Conservation (phyloP, 2,329 filamentous ascomycete genomes). For the Lomentospora prolificans region DNA sequence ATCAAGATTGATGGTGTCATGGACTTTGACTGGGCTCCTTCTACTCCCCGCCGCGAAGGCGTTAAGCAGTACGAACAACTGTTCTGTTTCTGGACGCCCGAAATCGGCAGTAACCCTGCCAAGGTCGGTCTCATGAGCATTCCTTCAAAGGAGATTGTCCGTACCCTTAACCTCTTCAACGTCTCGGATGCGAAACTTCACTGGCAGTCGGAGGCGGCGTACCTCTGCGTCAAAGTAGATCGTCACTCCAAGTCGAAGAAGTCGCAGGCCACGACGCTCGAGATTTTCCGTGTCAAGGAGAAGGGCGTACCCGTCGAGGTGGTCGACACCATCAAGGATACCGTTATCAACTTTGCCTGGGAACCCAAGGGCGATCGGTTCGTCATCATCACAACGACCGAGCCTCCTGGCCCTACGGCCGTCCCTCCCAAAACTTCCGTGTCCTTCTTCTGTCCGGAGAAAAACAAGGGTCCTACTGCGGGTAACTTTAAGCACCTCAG, state of each 20-base stretch:
- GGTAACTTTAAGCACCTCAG: slow-evolving; percentile 96
- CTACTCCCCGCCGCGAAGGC: slow-evolving; percentile 69
- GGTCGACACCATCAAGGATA: slow-evolving; percentile 95
- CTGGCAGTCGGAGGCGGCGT: slow-evolving; percentile 92
- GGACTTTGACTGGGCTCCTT: slow-evolving; percentile 97
- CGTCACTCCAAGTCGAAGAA: slow-evolving; percentile 99
- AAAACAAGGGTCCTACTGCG: slow-evolving; percentile 67
- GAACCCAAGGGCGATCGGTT: slow-evolving; percentile 97
- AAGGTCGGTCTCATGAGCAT: slow-evolving; percentile 96
- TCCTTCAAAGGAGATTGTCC: slow-evolving; percentile 86
- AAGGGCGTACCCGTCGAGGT: slow-evolving; percentile 98
- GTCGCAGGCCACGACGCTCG: slow-evolving; percentile 89
- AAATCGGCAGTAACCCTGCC: slow-evolving; percentile 94
- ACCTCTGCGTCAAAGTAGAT: slow-evolving; percentile 97
- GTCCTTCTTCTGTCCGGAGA: slow-evolving; percentile 94
- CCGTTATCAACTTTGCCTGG: slow-evolving; percentile 99
- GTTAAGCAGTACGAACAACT: slow-evolving; percentile 91
- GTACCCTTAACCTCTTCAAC: slow-evolving; percentile 94
- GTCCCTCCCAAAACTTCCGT: slow-evolving; percentile 91
- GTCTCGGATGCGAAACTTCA: slow-evolving; percentile 96
- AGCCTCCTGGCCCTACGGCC: slow-evolving; percentile 66
- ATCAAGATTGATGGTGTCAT: slow-evolving; percentile 95
- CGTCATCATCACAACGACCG: slow-evolving; percentile 89
- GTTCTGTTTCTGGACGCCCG: slow-evolving; percentile 97
- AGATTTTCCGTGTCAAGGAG: slow-evolving; percentile 95